phyloP scores from a whole-genome alignment of 2,329 filamentous ascomycete genomes.

The Daldinia sp. region DNA sequence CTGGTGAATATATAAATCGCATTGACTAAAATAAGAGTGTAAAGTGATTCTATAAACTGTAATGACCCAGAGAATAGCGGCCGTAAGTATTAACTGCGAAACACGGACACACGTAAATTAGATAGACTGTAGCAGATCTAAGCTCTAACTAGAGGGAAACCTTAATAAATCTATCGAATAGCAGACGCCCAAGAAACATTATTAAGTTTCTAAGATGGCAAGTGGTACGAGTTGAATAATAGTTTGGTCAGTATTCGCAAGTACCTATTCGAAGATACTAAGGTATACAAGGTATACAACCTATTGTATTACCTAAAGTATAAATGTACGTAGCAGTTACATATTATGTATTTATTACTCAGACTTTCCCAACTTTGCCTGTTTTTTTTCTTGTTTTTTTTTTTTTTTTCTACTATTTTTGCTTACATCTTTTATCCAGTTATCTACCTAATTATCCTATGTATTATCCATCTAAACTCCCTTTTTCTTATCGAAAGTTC shows the following conservation, averaged over 20 bases:
- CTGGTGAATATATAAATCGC: background rate
- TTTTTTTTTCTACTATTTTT: background rate
- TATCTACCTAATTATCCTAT: background rate
- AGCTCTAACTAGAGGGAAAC: background rate
- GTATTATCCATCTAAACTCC: background rate
- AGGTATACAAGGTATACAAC: background rate
- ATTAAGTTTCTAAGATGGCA: background rate
- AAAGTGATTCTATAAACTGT: background rate
- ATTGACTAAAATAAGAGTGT: background rate
- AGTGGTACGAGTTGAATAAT: conserved; percentile 9
- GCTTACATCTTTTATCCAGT: background rate
- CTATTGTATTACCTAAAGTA: conserved; percentile 9
- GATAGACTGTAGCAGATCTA: background rate
- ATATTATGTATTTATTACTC: background rate
- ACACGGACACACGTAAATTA: background rate
- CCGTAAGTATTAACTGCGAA: background rate
- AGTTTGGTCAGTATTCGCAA: conserved; percentile 2
- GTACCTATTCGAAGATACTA: background rate
- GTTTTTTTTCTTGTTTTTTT: background rate
- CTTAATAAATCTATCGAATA: background rate
- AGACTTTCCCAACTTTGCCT: conserved; percentile 5
- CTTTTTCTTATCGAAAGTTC: background rate
- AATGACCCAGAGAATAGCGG: background rate
- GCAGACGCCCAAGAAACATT: background rate
- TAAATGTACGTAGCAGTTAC: background rate